phyloP scores from a whole-genome alignment of 2,329 filamentous ascomycete species.

The Penicillium sp. region DNA sequence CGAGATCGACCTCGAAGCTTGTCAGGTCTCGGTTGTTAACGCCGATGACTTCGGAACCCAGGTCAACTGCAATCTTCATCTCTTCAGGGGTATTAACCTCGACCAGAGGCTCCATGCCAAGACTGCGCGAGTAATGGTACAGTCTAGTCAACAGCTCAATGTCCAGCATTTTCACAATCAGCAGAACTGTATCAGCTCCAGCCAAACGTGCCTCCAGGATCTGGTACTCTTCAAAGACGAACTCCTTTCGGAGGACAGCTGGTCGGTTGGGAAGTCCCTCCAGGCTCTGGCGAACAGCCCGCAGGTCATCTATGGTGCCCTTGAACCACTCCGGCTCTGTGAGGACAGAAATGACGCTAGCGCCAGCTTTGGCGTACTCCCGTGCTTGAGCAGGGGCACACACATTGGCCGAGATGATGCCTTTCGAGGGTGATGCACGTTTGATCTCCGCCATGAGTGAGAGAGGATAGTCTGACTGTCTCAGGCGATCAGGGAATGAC shows the following conservation, averaged over 20 bases:
- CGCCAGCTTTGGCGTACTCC: slow-evolving; percentile 88
- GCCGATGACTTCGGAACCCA: slow-evolving; percentile 88
- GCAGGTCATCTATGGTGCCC: slow-evolving; percentile 90
- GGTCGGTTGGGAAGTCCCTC: slow-evolving; percentile 88
- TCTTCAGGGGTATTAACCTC: slow-evolving; percentile 94
- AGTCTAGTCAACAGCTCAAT: slow-evolving; percentile 68
- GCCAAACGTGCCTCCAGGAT: slow-evolving; percentile 91
- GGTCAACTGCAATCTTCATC: slow-evolving; percentile 80
- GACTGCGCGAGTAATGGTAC: slow-evolving; percentile 81
- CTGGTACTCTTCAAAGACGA: slow-evolving; percentile 97
- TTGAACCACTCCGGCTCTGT: slow-evolving; percentile 99
- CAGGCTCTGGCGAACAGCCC: slow-evolving; percentile 82
- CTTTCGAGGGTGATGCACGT: slow-evolving; percentile 92
- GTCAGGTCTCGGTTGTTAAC: slow-evolving; percentile 97
- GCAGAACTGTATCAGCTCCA: slow-evolving; percentile 87
- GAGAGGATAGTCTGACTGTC: slow-evolving; percentile 81
- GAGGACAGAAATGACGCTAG: slow-evolving; percentile 96
- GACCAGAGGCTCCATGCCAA: slow-evolving; percentile 96
- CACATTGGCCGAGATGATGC: slow-evolving; percentile 81
- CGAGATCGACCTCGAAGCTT: slow-evolving; percentile 93
- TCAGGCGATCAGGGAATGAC: slow-evolving; percentile 73
- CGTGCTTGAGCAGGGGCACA: slow-evolving; percentile 87
- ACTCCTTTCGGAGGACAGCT: slow-evolving; percentile 90
- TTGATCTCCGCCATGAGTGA: slow-evolving; percentile 97
- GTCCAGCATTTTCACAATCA: slow-evolving; percentile 98